Evolutionary conservation across 108 stramenopile genomes (phyloP).

Genomic region (Fistulifera pelliculosa): DNA sequence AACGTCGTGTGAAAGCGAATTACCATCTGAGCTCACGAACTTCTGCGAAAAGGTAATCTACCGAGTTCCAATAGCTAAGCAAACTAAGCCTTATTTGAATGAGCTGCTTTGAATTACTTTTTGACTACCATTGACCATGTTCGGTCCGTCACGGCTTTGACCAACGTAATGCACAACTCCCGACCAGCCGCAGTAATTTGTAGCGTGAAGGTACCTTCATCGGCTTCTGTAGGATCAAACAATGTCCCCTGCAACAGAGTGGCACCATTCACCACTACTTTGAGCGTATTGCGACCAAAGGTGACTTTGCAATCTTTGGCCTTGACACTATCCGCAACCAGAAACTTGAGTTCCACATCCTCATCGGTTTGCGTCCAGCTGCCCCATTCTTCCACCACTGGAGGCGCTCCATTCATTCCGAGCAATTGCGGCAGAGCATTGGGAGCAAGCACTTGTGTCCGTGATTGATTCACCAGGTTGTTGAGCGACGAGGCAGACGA

Average conservation of each 20-base stretch:
- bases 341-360: conserved; percentile 66
- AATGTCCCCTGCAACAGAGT: conserved; percentile 28
- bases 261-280: conserved; percentile 41
- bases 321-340: conserved; percentile 37
- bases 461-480: conserved; percentile 13
- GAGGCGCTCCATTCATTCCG: conserved; percentile 10
- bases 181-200: conserved; percentile 32
- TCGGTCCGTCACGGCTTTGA: conserved; percentile 23
- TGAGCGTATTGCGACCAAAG: conserved; percentile 37
- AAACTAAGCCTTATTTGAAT: no score
- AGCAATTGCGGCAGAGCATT: conserved; percentile 4
- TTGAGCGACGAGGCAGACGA: conserved; percentile 21
- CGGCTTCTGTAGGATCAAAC: conserved; percentile 34
- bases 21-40: not conserved
- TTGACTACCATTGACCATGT: conserved; percentile 5
- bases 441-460: no score
- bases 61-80: not conserved
- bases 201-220: conserved; percentile 58
- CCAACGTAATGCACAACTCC: conserved; percentile 50
- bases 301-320: conserved; percentile 54
- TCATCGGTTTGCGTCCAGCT: conserved; percentile 59
- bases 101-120: no score
- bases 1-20: not conserved
- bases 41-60: not conserved
- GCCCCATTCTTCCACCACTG: conserved; percentile 23